phyloP scores from a whole-genome alignment of 495 filamentous ascomycete genomes.

The Margaritispora aquatica region DNA sequence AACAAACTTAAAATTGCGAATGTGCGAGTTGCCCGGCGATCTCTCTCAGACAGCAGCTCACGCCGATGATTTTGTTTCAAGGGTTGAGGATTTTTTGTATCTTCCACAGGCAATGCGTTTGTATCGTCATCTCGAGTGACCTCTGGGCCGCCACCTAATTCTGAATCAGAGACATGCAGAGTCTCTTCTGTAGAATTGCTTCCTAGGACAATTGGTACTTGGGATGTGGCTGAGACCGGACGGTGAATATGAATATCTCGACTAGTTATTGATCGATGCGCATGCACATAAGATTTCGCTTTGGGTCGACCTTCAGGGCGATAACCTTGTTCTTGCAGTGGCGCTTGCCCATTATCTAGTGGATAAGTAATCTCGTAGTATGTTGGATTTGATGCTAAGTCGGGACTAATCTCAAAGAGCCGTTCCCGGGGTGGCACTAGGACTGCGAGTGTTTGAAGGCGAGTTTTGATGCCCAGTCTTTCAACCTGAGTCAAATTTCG shows the following conservation, averaged over 20 bases:
- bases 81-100: neutral
- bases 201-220: neutral
- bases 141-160: neutral
- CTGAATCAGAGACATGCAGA: neutral
- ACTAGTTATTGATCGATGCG: neutral
- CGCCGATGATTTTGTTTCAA: no score
- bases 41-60: constrained; percentile 22
- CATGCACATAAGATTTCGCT: neutral
- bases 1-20: constrained; percentile 69
- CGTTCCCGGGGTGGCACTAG: constrained; percentile 6
- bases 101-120: neutral
- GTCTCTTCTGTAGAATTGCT: neutral
- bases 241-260: neutral
- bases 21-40: constrained; percentile 47
- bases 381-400: neutral
- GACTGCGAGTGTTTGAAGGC: constrained; percentile 69
- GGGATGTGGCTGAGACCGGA: neutral
- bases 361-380: constrained; percentile 22
- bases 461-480: constrained; percentile 52
- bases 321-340: neutral
- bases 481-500: constrained; percentile 80
- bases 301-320: neutral
- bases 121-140: neutral
- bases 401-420: neutral
- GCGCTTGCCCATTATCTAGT: neutral